Conservation (phyloP, 345 rosid genomes). For the Isatis tinctoria region DNA sequence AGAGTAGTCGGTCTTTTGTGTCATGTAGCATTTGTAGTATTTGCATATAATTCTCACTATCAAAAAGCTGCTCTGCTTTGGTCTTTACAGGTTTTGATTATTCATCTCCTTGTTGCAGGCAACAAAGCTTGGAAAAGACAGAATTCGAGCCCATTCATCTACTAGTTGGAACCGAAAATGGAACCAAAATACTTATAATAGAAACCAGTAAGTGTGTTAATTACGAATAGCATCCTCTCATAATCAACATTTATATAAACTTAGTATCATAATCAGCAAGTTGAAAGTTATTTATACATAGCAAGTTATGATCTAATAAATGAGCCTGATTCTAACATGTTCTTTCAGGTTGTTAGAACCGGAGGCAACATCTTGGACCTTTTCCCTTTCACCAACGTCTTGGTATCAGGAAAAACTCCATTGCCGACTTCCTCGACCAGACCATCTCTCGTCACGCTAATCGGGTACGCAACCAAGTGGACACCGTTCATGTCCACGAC, state of each 20-base stretch:
- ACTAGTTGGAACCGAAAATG: neutral
- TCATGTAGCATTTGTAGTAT: slow-evolving; percentile 2
- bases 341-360: slow-evolving; percentile 51
- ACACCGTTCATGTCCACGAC: slow-evolving; percentile 70
- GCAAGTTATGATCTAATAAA: slow-evolving; percentile 7
- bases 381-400: slow-evolving; percentile 60
- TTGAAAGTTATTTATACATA: slow-evolving; percentile 10
- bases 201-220: slow-evolving; percentile 12
- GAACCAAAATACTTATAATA: neutral
- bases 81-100: slow-evolving; percentile 20
- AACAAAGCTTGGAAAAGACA: slow-evolving; percentile 7
- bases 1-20: neutral
- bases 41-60: neutral
- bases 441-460: slow-evolving; percentile 54
- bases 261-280: neutral
- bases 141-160: neutral
- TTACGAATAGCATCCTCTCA: neutral
- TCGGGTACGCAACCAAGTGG: slow-evolving; percentile 68
- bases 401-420: slow-evolving; percentile 75
- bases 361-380: slow-evolving; percentile 68
- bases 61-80: neutral
- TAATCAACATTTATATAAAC: neutral
- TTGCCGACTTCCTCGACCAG: slow-evolving; percentile 43
- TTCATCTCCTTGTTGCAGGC: slow-evolving; percentile 21
- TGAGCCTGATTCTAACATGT: neutral